phyloP scores from a whole-genome alignment of 441 rosid species.

The Capsella rubella region DNA sequence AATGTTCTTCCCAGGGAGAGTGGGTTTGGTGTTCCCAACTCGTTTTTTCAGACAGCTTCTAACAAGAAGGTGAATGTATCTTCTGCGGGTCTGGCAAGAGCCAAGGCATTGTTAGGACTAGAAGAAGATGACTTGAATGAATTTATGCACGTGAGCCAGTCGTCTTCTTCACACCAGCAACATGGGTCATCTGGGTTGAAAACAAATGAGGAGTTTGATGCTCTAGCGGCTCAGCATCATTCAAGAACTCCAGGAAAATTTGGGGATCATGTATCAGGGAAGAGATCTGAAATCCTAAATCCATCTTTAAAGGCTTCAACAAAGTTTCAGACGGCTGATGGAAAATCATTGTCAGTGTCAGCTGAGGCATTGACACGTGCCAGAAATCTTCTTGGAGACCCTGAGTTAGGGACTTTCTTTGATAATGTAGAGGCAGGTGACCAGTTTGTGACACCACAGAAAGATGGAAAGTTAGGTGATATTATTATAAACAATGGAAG shows the following conservation, averaged over 20 bases:
- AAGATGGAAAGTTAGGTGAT: conserved; percentile 45
- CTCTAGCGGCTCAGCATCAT: conserved; percentile 44
- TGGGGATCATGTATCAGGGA: conserved; percentile 41
- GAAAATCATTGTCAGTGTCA: conserved; percentile 87
- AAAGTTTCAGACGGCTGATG: conserved; percentile 91
- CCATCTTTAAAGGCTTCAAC: conserved; percentile 60
- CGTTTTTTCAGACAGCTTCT: conserved; percentile 83
- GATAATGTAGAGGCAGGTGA: conserved; percentile 53
- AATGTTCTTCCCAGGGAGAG: conserved; percentile 33
- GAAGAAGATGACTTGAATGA: conserved; percentile 54
- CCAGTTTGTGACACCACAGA: conserved; percentile 46
- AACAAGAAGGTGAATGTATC: conserved; percentile 75
- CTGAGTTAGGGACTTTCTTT: conserved; percentile 70
- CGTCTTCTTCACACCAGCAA: conserved; percentile 36
- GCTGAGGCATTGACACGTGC: conserved; percentile 87
- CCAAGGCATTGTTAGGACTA: conserved; percentile 75
- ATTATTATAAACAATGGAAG: conserved; percentile 53
- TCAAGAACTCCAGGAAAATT: conserved; percentile 41
- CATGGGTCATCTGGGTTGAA: conserved; percentile 35
- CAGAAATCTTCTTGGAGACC: conserved; percentile 93
- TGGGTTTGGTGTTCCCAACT: conserved; percentile 45
- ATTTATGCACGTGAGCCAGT: conserved; percentile 45
- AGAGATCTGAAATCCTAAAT: conserved; percentile 46
- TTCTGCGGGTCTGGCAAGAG: conserved; percentile 72
- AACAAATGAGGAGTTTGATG: conserved; percentile 34